A percentile compares a stretch with the other conserved stretches of the same genome.
phyloP scores from a whole-genome alignment of 805 yeast genomes.

The Isabelozyma heimii region DNA sequence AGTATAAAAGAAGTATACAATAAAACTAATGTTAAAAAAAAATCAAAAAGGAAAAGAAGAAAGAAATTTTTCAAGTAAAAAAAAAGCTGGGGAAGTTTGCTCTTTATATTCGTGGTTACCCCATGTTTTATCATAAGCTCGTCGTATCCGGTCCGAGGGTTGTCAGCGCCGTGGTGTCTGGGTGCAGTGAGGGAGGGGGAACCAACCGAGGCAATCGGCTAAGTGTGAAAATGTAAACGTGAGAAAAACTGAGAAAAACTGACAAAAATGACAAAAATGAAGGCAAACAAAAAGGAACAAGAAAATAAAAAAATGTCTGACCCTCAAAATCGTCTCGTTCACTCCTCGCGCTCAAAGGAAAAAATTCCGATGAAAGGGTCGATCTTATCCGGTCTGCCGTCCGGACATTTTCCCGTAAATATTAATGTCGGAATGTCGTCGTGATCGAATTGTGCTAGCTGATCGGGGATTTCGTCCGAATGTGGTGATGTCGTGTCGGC shows the following conservation, averaged over 20 bases:
- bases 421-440: slow-evolving; percentile 46
- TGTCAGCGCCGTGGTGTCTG: background rate
- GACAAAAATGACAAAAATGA: background rate
- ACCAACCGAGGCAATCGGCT: background rate
- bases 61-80: background rate
- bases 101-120: background rate
- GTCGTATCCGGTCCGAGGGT: background rate
- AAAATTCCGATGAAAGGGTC: slow-evolving; percentile 57
- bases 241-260: background rate
- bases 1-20: background rate
- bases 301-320: background rate
- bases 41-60: background rate
- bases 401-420: slow-evolving; percentile 52
- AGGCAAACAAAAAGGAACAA: background rate
- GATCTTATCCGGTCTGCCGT: slow-evolving; percentile 48
- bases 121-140: background rate
- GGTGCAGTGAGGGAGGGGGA: background rate
- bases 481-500: slow-evolving; percentile 1
- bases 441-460: slow-evolving; percentile 3
- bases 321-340: background rate
- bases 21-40: background rate
- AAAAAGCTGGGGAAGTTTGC: background rate
- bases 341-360: slow-evolving; percentile 46
- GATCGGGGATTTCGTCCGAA: background rate
- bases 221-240: background rate